Conservation (phyloP, 495 filamentous ascomycete species). For the Aspergillus carlsbadensis region DNA sequence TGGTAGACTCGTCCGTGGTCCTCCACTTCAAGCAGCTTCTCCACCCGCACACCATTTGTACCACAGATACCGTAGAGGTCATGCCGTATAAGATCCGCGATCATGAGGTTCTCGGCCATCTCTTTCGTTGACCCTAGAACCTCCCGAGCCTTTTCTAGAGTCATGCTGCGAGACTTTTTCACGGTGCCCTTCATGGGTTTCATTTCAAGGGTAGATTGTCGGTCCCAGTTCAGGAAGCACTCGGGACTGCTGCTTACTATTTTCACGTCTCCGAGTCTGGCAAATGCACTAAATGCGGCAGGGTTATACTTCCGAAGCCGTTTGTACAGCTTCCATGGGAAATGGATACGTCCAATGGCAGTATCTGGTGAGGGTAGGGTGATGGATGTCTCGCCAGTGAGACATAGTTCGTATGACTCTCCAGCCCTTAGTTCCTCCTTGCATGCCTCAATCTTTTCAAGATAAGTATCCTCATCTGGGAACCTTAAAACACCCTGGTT, state of each 20-base stretch:
- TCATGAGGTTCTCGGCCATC: constrained; percentile 96
- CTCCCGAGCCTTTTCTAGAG: constrained; percentile 62
- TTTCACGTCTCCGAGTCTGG: constrained; percentile 66
- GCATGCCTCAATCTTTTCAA: constrained; percentile 63
- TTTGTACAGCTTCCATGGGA: constrained; percentile 70
- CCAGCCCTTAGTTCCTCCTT: constrained; percentile 72
- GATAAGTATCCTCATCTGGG: constrained; percentile 58
- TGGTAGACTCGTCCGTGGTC: constrained; percentile 88
- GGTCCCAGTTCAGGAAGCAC: constrained; percentile 77
- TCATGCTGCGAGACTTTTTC: constrained; percentile 63
- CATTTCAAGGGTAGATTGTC: constrained; percentile 47
- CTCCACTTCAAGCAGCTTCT: constrained; percentile 77
- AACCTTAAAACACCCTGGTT: constrained; percentile 30
- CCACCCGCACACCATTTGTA: constrained; percentile 61
- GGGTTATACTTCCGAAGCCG: constrained; percentile 71
- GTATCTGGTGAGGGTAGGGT: constrained; percentile 34
- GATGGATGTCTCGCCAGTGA: constrained; percentile 73
- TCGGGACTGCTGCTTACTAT: constrained; percentile 88
- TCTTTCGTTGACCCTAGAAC: constrained; percentile 81
- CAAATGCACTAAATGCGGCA: constrained; percentile 81
- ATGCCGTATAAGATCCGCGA: constrained; percentile 90
- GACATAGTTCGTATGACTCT: constrained; percentile 90
- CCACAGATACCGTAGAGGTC: constrained; percentile 83
- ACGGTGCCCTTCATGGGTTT: constrained; percentile 96
- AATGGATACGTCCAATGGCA: constrained; percentile 23